Evolutionary conservation across 1,284 basidiomycete genomes (phyloP).

Genomic region (Anthracocystis panici-leucophaei): DNA sequence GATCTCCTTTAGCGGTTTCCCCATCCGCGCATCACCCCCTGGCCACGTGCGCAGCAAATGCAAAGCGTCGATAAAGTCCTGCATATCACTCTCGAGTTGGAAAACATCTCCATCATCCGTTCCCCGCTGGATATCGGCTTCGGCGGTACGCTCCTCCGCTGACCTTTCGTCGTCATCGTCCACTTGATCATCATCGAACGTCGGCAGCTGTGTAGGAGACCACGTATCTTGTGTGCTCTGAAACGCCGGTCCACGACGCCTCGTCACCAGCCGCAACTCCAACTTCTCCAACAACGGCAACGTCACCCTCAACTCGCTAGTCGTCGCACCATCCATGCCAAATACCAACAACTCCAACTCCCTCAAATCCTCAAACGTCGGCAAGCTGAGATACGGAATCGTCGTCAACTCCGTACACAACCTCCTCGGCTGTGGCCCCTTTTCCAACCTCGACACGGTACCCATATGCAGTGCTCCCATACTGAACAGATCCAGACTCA

Average conservation of each 20-base stretch:
- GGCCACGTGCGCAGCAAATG: conserved; percentile 36
- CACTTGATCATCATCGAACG: conserved; percentile 13
- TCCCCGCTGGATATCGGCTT: conserved; percentile 17
- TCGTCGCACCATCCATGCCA: conserved; percentile 46
- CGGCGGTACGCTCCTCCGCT: conserved; percentile 9
- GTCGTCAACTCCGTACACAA: conserved; percentile 57
- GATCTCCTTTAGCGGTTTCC: conserved; percentile 27
- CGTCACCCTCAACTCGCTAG: conserved; percentile 38
- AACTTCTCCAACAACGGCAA: conserved; percentile 45
- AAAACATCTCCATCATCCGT: conserved; percentile 23
- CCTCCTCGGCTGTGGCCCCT: conserved; percentile 39
- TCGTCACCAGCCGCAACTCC: conserved; percentile 48
- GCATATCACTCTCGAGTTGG: conserved; percentile 38
- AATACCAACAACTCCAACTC: conserved; percentile 57
- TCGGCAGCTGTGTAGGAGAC: conserved; percentile 30
- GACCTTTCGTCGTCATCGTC: conserved; percentile 13
- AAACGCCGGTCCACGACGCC: conserved; percentile 32
- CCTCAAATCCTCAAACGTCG: conserved; percentile 50
- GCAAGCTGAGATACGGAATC: conserved; percentile 53
- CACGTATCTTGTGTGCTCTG: conserved; percentile 27
- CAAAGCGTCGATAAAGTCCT: conserved; percentile 43
- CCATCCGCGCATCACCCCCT: conserved; percentile 21
- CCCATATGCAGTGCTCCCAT: conserved; percentile 50
- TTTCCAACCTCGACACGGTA: conserved; percentile 37
- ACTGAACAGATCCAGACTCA: conserved; percentile 59